A percentile compares a stretch with the other conserved stretches of the same genome.
Evolutionary conservation across 2,329 filamentous ascomycete species (phyloP).

Genomic region (Pseudonectria foliicola): DNA sequence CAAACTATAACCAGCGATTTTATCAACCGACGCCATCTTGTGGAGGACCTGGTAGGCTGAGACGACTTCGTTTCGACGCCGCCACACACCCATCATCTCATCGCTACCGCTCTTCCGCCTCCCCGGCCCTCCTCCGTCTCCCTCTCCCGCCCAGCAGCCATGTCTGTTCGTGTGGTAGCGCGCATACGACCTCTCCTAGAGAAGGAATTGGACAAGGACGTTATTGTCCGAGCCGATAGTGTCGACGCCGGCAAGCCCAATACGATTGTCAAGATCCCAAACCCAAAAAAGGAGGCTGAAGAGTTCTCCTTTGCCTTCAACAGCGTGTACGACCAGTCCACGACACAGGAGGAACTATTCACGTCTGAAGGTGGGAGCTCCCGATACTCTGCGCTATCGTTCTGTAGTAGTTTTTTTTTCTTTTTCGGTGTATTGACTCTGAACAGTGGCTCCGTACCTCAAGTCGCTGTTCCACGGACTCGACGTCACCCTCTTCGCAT

Average conservation of each 20-base stretch:
- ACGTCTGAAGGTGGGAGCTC: constrained; percentile 67
- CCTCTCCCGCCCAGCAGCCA: constrained; percentile 21
- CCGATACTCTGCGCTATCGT: constrained; percentile 4
- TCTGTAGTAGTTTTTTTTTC: constrained; percentile 1
- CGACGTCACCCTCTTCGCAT: constrained; percentile 85
- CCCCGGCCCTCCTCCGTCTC: constrained; percentile 2
- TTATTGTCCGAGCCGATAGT: constrained; percentile 67
- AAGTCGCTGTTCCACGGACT: constrained; percentile 88
- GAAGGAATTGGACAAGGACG: constrained; percentile 78
- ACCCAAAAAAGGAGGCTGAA: constrained; percentile 85
- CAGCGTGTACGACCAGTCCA: constrained; percentile 75
- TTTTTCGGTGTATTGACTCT: constrained; percentile 16
- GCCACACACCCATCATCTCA: constrained; percentile 8
- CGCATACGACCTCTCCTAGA: constrained; percentile 83
- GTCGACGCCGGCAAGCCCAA: constrained; percentile 54
- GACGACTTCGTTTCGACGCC: constrained; percentile 11
- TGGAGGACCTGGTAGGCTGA: constrained; percentile 20
- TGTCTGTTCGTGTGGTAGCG: constrained; percentile 79
- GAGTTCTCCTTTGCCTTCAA: constrained; percentile 94
- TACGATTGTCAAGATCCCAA: constrained; percentile 78
- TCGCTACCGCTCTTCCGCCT: constrained; percentile 4
- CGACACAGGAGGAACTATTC: constrained; percentile 81
- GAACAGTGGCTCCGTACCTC: constrained; percentile 75
- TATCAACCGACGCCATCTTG: constrained; percentile 14
- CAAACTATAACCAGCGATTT: constrained; percentile 11